phyloP scores from a whole-genome alignment of 2,329 filamentous ascomycete genomes.

The Botrytis elliptica region DNA sequence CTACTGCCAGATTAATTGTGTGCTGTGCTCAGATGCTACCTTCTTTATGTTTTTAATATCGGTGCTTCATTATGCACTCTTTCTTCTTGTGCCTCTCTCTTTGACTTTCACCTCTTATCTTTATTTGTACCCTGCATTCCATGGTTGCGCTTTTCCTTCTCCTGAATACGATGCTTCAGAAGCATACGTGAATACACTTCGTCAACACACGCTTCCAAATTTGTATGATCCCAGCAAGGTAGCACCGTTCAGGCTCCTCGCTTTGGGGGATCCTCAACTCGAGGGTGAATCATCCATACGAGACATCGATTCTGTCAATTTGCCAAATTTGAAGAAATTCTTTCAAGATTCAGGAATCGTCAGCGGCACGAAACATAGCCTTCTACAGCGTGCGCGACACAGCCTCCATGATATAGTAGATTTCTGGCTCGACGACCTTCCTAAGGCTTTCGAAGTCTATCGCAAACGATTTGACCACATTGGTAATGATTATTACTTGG shows the following conservation, averaged over 20 bases:
- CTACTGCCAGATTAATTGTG: not conserved
- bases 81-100: constrained; percentile 62
- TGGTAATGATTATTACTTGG: constrained; percentile 93
- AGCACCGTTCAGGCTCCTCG: constrained; percentile 82
- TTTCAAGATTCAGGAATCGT: constrained; percentile 31
- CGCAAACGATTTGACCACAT: constrained; percentile 84
- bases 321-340: constrained; percentile 52
- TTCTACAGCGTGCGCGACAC: constrained; percentile 52
- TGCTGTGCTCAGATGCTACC: constrained; percentile 28
- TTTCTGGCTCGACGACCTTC: constrained; percentile 66
- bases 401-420: constrained; percentile 59
- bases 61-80: constrained; percentile 40
- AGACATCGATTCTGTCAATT: constrained; percentile 50
- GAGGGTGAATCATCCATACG: constrained; percentile 88
- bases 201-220: constrained; percentile 30
- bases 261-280: constrained; percentile 88
- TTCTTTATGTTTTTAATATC: constrained; percentile 39
- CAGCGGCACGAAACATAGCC: constrained; percentile 47
- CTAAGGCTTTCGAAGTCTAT: constrained; percentile 61
- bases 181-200: constrained; percentile 34
- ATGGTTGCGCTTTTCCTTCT: constrained; percentile 74
- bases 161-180: constrained; percentile 31
- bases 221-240: constrained; percentile 31
- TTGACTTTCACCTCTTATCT: constrained; percentile 72
- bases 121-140: constrained; percentile 82